These are phyloP conservation scores for Zancudomyces culisetae DNA, from an alignment of 371 early-diverging fungal species.

Conservation along the genomic window DNA sequence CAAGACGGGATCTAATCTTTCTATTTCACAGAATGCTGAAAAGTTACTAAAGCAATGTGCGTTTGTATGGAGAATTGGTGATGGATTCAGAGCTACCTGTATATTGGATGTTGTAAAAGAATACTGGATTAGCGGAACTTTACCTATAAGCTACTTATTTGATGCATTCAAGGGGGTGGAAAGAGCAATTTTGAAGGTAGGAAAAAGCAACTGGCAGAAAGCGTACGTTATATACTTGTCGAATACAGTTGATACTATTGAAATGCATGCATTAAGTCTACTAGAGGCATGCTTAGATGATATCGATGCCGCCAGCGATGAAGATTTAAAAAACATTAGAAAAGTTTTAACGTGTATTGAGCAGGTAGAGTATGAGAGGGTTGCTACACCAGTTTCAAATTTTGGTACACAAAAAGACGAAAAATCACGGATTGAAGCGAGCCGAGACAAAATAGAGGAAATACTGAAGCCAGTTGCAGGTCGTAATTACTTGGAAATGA, in stretches of 20 bases:
- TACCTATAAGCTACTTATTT: slow-evolving; percentile 24
- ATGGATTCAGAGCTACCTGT: slow-evolving; percentile 39
- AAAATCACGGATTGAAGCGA: slow-evolving; percentile 4
- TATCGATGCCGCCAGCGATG: slow-evolving; percentile 22
- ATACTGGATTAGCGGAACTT: slow-evolving; percentile 22
- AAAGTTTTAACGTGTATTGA: slow-evolving; percentile 11
- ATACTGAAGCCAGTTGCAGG: not conserved
- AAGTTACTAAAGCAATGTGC: slow-evolving; percentile 44
- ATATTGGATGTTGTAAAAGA: slow-evolving; percentile 39
- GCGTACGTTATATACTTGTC: slow-evolving; percentile 21
- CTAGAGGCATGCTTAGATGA: slow-evolving; percentile 26
- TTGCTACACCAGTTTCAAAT: slow-evolving; percentile 22
- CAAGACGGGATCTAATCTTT: slow-evolving; percentile 2
- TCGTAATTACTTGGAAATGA: not conserved
- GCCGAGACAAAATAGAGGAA: not conserved
- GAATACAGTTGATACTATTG: slow-evolving; percentile 8
- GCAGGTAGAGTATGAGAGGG: slow-evolving; percentile 7
- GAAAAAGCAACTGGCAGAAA: slow-evolving; percentile 27
- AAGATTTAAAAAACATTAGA: slow-evolving; percentile 24
- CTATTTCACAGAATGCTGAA: slow-evolving; percentile 29
- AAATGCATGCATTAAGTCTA: slow-evolving; percentile 6
- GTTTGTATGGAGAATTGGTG: slow-evolving; percentile 45
- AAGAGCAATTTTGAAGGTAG: slow-evolving; percentile 24
- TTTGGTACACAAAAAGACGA: slow-evolving; percentile 29
- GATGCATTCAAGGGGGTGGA: slow-evolving; percentile 28